Evolutionary conservation across 768 basidiomycete genomes (phyloP), one percentile per base, ranked within the genome.

Genomic region (Collybiopsis luxurians): DNA sequence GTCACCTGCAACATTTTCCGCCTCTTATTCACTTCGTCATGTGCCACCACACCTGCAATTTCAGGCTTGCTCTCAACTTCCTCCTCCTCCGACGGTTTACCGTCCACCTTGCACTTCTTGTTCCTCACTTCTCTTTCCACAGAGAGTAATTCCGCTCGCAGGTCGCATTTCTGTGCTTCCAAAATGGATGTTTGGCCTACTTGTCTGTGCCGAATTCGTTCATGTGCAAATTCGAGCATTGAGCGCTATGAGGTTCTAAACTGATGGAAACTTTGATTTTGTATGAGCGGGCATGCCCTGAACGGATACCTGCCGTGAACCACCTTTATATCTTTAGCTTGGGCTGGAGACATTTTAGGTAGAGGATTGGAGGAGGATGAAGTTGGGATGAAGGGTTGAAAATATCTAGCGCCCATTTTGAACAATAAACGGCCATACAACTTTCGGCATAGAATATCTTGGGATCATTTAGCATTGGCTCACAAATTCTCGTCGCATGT

Each of bases 221-320:
- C 45, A 31, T 10, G n/a, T 12, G 21, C 11, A 21, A n/a, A n/a
- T n/a, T n/a, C n/a, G n/a, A n/a, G n/a, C n/a, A n/a, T n/a, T n/a
- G n/a, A n/a, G n/a, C n/a, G n/a, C n/a, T n/a, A n/a, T n/a, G n/a
- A n/a, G n/a, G n/a, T n/a, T n/a, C n/a, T 40, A 26, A 19, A 67
- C 82, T 55, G 58, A 91, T 86, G 96, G 87, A 75, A 99, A 99
- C 77, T 99, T 99, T 64, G 98, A 89, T 73, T 97, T 96, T 1
- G 96, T 99, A 70, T 98, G 91, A 2, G 92, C 80, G 5, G 96
- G 92, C 83, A 98, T 90, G 69, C 97, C 94, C 60, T 91, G 84
- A 66, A 92, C 89, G 4, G 94, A 96, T 75, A 87, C 94, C 67
- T 96, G 93, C 57, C 92, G 85, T 51, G 94, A 95, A 57, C 92